Conservation (phyloP, 2,329 filamentous ascomycete species). For the Fusarium lyarnte region DNA sequence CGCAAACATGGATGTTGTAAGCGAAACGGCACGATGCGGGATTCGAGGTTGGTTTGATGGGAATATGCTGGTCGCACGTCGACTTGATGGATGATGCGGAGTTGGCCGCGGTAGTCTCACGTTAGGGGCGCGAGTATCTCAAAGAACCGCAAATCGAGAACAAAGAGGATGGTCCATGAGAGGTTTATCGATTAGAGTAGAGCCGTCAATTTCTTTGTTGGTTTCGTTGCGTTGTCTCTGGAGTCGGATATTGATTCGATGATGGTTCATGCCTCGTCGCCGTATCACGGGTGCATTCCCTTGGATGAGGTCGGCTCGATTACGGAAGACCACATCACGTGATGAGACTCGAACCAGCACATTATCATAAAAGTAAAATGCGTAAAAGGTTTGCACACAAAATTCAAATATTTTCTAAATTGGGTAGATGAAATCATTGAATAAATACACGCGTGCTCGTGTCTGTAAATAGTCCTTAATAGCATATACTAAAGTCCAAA, state of each 20-base stretch:
- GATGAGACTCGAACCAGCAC: constrained; percentile 1
- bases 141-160: constrained; percentile 27
- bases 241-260: constrained; percentile 29
- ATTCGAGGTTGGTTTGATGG: constrained; percentile 5
- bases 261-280: constrained; percentile 38
- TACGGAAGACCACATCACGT: constrained; percentile 38
- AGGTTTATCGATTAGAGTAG: background rate
- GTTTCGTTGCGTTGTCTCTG: constrained; percentile 2
- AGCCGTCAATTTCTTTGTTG: background rate
- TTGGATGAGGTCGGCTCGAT: constrained; percentile 36
- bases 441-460: constrained; percentile 4
- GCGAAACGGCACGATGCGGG: constrained; percentile 27
- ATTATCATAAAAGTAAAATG: background rate
- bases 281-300: constrained; percentile 41
- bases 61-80: constrained; percentile 35
- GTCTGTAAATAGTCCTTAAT: constrained; percentile 24
- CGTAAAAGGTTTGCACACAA: no score
- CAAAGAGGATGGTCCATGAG: constrained; percentile 26
- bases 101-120: constrained; percentile 28
- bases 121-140: constrained; percentile 24
- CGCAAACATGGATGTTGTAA: constrained; percentile 37
- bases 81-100: constrained; percentile 35
- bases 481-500: constrained; percentile 36
- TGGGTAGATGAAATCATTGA: background rate
- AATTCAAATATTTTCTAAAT: background rate